phyloP scores from a whole-genome alignment of 2,329 filamentous ascomycete species.

The Triangularia setosa region DNA sequence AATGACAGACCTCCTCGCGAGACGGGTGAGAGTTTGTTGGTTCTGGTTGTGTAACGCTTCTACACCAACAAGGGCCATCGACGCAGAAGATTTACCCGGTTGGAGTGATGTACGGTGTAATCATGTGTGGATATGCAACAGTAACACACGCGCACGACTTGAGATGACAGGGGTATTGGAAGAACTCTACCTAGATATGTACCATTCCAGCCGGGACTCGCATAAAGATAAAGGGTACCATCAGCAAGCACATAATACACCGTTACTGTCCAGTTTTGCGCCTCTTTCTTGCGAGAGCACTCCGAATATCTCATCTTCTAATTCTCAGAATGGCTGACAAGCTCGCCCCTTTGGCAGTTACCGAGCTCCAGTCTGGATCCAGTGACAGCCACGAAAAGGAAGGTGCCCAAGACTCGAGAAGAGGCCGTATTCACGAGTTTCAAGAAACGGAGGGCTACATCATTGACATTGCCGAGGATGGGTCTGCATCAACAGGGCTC shows the following conservation, averaged over 20 bases:
- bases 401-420: slow-evolving; percentile 6
- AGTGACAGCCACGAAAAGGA: not conserved
- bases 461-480: slow-evolving; percentile 33
- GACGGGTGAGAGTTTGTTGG: not conserved
- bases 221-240: not conserved
- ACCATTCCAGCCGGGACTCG: not conserved
- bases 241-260: not conserved
- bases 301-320: not conserved
- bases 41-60: not conserved
- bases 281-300: not conserved
- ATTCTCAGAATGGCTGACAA: not conserved
- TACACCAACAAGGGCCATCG: not conserved
- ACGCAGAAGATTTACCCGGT: not conserved
- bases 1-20: not conserved
- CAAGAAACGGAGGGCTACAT: slow-evolving; percentile 37
- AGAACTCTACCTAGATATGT: not conserved
- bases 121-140: not conserved
- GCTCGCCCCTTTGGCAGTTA: not conserved
- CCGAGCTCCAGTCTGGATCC: not conserved
- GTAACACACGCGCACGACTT: not conserved
- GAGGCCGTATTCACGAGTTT: slow-evolving; percentile 31
- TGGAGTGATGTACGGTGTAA: not conserved
- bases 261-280: not conserved
- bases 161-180: not conserved
- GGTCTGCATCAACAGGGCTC: slow-evolving; percentile 24